Percentiles rank a stretch among this genome's conserved stretches.
phyloP scores from a whole-genome alignment of 2,329 filamentous ascomycete genomes.

The Dryadomyces quercus-mongolicae region DNA sequence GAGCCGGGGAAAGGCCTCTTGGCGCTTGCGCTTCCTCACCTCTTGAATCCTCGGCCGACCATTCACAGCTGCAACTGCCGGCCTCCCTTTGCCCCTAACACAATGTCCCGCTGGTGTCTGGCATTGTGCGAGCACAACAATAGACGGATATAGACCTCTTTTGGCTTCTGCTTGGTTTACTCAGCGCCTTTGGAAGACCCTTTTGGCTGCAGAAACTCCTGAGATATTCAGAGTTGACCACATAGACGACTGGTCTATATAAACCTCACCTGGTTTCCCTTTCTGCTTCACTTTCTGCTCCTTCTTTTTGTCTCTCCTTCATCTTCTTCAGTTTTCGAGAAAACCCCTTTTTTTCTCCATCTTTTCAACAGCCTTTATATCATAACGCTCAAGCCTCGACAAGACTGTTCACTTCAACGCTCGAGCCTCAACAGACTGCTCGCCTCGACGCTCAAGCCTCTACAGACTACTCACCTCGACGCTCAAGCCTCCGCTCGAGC shows the following conservation, averaged over 20 bases:
- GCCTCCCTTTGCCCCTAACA: not conserved
- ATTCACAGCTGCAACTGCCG: not conserved
- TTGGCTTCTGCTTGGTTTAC: not conserved
- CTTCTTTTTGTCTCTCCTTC: not conserved
- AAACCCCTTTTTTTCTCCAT: too few relatives aligned
- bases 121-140: not conserved
- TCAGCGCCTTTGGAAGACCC: not conserved
- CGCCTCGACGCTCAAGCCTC: too few relatives aligned
- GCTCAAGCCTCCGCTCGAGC: too few relatives aligned
- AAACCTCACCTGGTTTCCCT: not conserved
- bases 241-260: too few relatives aligned
- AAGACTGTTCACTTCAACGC: too few relatives aligned
- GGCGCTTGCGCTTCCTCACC: not conserved
- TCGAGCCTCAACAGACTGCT: too few relatives aligned
- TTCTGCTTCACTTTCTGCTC: not conserved
- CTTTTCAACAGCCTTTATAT: too few relatives aligned
- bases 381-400: too few relatives aligned
- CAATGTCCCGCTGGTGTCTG: not conserved
- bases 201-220: not conserved
- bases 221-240: too few relatives aligned
- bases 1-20: not conserved
- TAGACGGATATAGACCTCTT: not conserved
- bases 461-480: too few relatives aligned
- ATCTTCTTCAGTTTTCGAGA: too few relatives aligned
- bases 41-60: too few relatives aligned